Base-by-base conservation (phyloP, 352 stramenopile genomes). In the Phytophthora europaea region DNA sequence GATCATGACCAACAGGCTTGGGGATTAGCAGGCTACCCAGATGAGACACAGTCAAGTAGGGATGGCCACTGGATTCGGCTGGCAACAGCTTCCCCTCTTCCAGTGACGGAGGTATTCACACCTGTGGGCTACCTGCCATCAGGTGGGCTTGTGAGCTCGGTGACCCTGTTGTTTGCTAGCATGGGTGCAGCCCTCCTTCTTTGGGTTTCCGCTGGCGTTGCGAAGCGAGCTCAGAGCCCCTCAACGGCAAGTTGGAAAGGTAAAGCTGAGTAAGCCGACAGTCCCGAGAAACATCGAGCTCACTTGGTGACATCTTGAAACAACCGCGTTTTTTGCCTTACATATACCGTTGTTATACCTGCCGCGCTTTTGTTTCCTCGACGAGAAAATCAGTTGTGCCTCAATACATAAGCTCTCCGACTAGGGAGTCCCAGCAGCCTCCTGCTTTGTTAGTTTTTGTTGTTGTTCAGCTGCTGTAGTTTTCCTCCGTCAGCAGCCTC, bases 91-190 rank as follows among this genome's bases (percentile, higher is more conserved):
- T 53, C 43, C 26, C 78, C 80, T 43, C 54, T 80, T 56, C 45
- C 62, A 57, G 22, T 82, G 3, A 45, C 31, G 4, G 53, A 74
- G 16, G 72, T 85, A 16, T 52, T 71, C 10, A 82, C 67, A 4
- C 83, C 83, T 5, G 82, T 89, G 0, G 83, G 83, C 9, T 88
- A 81, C 40, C 59, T 91, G 28, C 75, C 81, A 31, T 85, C 59
- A 4, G 64, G 51, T 22, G 54, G 67, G 23, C 47, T 89, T 53
- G 83, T 91, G 64, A 89, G 81, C 48, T 73, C 78, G 7, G 54
- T 78, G 47, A 91, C 83, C 50, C 56, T 91, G 43, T 65, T 79
- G 9, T 82, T 80, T 31, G 71, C 83, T 23, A 83, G 62, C 50
- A 20, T 74, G 50, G 80, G 82, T 7, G 78, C 83, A 0, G 47